phyloP scores from a whole-genome alignment of 148 eudicot species.

The Rhododendron ovatum region DNA sequence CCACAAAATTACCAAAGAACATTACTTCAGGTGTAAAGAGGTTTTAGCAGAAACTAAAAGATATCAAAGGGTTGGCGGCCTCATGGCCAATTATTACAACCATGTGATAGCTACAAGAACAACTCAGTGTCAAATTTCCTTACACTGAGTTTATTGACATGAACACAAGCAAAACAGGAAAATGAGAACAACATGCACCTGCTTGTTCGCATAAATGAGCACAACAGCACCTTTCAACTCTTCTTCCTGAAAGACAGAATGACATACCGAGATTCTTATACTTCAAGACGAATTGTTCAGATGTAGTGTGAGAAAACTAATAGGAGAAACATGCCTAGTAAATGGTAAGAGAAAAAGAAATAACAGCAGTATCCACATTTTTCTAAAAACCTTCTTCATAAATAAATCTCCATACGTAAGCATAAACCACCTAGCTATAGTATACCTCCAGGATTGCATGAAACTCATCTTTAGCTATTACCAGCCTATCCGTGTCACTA shows the following conservation, averaged over 20 bases:
- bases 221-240: conserved; percentile 95
- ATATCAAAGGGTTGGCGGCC: not conserved
- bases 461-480: conserved; percentile 92
- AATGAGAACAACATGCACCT: conserved; percentile 39
- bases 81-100: not conserved
- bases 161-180: not conserved
- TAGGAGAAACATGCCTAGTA: not conserved
- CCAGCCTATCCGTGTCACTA: conserved; percentile 94
- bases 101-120: not conserved
- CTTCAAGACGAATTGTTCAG: not conserved
- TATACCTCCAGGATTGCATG: conserved; percentile 90
- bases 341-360: not conserved
- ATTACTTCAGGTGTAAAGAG: not conserved
- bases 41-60: conserved; percentile 4
- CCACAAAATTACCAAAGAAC: not conserved
- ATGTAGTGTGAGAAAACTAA: not conserved
- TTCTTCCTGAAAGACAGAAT: conserved; percentile 64
- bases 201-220: conserved; percentile 91
- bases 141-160: not conserved
- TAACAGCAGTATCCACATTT: not conserved
- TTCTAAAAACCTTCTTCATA: not conserved
- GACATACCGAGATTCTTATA: not conserved
- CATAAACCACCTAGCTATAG: not conserved
- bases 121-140: not conserved
- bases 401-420: not conserved